Percentiles rank a stretch among this genome's conserved stretches.
These are phyloP conservation scores for Pichia heedii DNA, from an alignment of 805 yeast genomes.

Conservation along the genomic window DNA sequence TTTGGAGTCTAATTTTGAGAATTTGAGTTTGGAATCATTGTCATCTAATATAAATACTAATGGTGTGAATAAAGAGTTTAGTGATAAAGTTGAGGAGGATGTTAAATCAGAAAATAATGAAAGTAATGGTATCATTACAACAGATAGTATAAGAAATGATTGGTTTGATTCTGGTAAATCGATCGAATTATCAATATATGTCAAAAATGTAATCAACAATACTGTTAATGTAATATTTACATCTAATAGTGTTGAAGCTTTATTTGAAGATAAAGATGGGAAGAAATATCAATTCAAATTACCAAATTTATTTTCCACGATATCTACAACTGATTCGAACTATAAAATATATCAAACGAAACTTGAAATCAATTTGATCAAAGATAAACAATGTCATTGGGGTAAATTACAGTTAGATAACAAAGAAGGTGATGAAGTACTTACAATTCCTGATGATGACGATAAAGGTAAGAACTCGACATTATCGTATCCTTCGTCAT, in stretches of 20 bases:
- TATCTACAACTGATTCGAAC: constrained; percentile 30
- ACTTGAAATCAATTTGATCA: constrained; percentile 37
- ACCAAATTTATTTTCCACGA: constrained; percentile 46
- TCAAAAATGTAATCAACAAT: constrained; percentile 52
- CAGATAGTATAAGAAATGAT: constrained; percentile 40
- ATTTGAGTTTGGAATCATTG: not conserved
- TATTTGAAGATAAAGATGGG: constrained; percentile 39
- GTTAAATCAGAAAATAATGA: constrained; percentile 8
- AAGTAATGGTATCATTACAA: not conserved
- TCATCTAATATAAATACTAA: not conserved
- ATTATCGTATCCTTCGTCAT: constrained; percentile 50
- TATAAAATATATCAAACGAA: constrained; percentile 60
- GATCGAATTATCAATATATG: constrained; percentile 63
- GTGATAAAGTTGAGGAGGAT: not conserved
- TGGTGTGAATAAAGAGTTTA: too few species aligned
- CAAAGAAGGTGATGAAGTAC: not conserved
- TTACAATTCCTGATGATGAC: not conserved
- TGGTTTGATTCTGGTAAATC: constrained; percentile 60
- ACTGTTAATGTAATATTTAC: constrained; percentile 34
- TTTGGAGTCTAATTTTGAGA: not conserved
- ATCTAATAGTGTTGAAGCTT: constrained; percentile 29
- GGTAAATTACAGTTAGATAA: not conserved
- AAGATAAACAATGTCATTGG: constrained; percentile 3
- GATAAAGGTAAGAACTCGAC: not conserved
- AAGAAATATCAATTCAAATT: constrained; percentile 46